phyloP scores from a whole-genome alignment of 2,329 filamentous ascomycete genomes.

The Arthroderma sp. region DNA sequence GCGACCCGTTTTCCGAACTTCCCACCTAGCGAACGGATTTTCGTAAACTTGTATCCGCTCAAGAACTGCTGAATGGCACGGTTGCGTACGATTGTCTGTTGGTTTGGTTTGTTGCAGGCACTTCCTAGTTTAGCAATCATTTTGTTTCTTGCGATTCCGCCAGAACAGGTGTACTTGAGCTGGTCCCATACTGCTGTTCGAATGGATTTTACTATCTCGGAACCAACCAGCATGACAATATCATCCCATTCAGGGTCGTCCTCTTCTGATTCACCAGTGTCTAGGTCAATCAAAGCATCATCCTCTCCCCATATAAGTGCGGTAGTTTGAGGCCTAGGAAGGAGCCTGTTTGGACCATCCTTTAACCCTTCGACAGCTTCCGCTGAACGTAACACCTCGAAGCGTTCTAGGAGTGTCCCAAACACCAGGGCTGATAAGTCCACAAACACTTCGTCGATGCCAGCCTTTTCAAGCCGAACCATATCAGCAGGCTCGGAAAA shows the following conservation, averaged over 20 bases:
- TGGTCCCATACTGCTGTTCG: slow-evolving; percentile 55
- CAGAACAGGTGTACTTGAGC: slow-evolving; percentile 83
- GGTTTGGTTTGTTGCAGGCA: slow-evolving; percentile 82
- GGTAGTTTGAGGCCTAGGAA: slow-evolving; percentile 61
- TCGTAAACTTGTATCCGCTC: slow-evolving; percentile 77
- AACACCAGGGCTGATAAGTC: slow-evolving; percentile 82
- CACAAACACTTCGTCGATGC: slow-evolving; percentile 90
- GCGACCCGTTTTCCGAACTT: slow-evolving; percentile 83
- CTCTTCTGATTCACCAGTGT: slow-evolving; percentile 58
- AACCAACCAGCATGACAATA: slow-evolving; percentile 71
- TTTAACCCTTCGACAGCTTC: slow-evolving; percentile 47
- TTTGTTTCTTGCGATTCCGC: slow-evolving; percentile 80
- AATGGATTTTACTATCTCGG: slow-evolving; percentile 73
- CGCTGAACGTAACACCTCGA: slow-evolving; percentile 52
- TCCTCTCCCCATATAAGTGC: slow-evolving; percentile 66
- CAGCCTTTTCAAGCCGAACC: slow-evolving; percentile 72
- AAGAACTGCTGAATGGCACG: slow-evolving; percentile 71
- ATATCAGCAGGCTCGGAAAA: slow-evolving; percentile 21
- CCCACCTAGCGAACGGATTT: slow-evolving; percentile 87
- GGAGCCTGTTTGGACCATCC: slow-evolving; percentile 50
- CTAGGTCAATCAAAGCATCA: slow-evolving; percentile 70
- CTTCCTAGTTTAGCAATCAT: slow-evolving; percentile 91
- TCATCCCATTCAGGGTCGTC: slow-evolving; percentile 95
- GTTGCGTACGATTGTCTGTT: slow-evolving; percentile 86
- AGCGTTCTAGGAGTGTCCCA: slow-evolving; percentile 59